Evolutionary conservation across 2,329 filamentous ascomycete species (phyloP).

Genomic region (Xylaria sp.): DNA sequence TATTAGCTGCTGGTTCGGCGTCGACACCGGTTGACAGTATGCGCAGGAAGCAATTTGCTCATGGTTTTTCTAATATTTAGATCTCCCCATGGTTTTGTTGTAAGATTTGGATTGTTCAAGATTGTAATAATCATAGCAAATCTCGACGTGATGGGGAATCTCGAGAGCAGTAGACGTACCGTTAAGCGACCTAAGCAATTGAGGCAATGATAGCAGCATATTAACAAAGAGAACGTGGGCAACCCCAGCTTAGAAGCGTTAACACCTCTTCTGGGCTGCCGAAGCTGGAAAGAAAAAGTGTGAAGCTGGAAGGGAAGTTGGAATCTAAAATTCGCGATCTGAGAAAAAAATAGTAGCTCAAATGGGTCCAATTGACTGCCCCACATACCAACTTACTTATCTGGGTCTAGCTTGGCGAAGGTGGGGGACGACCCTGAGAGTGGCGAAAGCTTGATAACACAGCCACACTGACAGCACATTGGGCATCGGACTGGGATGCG

Average conservation of each 20-base stretch:
- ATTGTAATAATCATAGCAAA: constrained; percentile 57
- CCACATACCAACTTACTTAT: constrained; percentile 21
- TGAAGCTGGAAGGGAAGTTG: constrained; percentile 25
- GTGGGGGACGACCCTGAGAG: constrained; percentile 35
- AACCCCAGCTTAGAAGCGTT: background rate
- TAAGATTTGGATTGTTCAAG: constrained; percentile 73
- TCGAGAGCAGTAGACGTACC: constrained; percentile 14
- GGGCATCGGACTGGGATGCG: constrained; percentile 9
- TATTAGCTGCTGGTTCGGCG: constrained; percentile 32
- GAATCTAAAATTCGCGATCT: constrained; percentile 24
- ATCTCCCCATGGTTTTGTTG: constrained; percentile 67
- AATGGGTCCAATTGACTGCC: constrained; percentile 21
- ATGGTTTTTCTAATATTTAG: constrained; percentile 66
- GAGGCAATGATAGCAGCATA: constrained; percentile 8
- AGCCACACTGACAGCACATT: constrained; percentile 30
- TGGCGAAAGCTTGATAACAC: constrained; percentile 36
- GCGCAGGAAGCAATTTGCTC: constrained; percentile 55
- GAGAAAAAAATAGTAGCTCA: constrained; percentile 34
- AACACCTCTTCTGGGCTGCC: constrained; percentile 23
- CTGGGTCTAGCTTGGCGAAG: background rate
- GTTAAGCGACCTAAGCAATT: background rate
- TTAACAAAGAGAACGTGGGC: background rate
- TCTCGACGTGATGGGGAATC: constrained; percentile 16
- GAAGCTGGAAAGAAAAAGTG: constrained; percentile 21
- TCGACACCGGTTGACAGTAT: background rate